phyloP scores from a whole-genome alignment of 352 stramenopile genomes.

The Globisporangium paroecandrum region DNA sequence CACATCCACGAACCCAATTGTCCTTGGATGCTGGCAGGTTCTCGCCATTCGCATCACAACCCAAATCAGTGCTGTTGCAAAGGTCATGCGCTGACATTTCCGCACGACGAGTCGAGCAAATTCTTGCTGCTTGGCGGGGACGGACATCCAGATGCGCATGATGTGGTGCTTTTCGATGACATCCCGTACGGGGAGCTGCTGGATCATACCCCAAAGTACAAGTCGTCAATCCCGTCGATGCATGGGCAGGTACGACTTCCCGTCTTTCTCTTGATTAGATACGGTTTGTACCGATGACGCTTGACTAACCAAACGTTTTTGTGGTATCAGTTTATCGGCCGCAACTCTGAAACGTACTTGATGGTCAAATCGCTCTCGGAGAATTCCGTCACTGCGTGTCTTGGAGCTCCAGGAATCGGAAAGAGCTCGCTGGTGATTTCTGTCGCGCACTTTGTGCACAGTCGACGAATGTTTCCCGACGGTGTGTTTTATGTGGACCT shows the following conservation, averaged over 20 bases:
- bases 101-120: conserved; percentile 82
- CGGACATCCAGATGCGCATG: conserved; percentile 34
- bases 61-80: conserved; percentile 77
- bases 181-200: conserved; percentile 52
- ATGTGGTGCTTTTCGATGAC: conserved; percentile 70
- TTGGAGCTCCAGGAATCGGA: conserved; percentile 72
- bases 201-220: conserved; percentile 67
- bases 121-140: conserved; percentile 60
- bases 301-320: neutral
- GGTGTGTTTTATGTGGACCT: conserved; percentile 83
- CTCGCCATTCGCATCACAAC: conserved; percentile 64
- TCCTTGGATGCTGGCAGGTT: conserved; percentile 60
- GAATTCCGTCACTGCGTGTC: conserved; percentile 71
- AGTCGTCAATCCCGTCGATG: conserved; percentile 78
- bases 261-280: neutral
- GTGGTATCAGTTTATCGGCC: conserved; percentile 58
- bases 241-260: conserved; percentile 44
- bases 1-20: conserved; percentile 74
- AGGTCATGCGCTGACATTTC: conserved; percentile 53
- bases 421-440: conserved; percentile 84
- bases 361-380: conserved; percentile 72
- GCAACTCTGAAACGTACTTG: conserved; percentile 75
- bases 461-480: conserved; percentile 72
- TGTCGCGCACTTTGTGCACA: conserved; percentile 76
- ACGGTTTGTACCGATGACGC: neutral